Conservation (phyloP, 2,329 filamentous ascomycete genomes). For the Cladosporium sp. region DNA sequence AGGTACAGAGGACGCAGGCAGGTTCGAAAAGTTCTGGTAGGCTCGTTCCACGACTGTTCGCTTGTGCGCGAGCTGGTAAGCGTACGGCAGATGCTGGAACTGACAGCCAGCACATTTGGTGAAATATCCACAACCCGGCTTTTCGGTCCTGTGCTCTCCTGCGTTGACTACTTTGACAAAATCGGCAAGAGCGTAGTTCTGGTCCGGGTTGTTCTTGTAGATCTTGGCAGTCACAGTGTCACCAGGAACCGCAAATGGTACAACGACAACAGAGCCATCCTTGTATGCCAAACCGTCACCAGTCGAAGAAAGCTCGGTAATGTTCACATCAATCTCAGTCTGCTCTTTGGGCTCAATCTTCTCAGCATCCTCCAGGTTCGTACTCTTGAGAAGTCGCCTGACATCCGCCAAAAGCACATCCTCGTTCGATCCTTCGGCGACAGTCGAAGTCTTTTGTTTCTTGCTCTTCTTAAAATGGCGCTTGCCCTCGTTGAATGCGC, state of each 20-base stretch:
- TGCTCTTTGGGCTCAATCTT: constrained; percentile 38
- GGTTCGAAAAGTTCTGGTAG: constrained; percentile 82
- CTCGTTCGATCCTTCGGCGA: constrained; percentile 44
- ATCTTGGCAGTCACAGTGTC: constrained; percentile 76
- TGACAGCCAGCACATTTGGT: constrained; percentile 84
- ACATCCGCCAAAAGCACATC: constrained; percentile 46
- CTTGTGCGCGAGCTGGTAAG: constrained; percentile 81
- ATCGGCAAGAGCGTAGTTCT: constrained; percentile 72
- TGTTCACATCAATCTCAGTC: constrained; percentile 74
- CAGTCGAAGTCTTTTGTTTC: constrained; percentile 43
- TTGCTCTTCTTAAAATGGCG: constrained; percentile 41
- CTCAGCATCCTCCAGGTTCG: constrained; percentile 18
- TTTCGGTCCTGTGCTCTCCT: constrained; percentile 70
- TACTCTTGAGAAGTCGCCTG: constrained; percentile 36
- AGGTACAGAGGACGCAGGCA: constrained; percentile 71
- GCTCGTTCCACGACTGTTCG: constrained; percentile 83
- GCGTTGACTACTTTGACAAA: constrained; percentile 72
- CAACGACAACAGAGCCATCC: constrained; percentile 69
- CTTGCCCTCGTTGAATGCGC: constrained; percentile 34
- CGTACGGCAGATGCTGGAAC: constrained; percentile 93
- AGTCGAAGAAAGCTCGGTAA: constrained; percentile 78
- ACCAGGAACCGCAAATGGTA: constrained; percentile 84
- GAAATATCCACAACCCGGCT: constrained; percentile 80
- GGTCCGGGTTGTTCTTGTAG: constrained; percentile 61
- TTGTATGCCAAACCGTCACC: constrained; percentile 81